Conservation (phyloP, 192 early-diverging fungal species). For the Cetraspora pellucida region DNA sequence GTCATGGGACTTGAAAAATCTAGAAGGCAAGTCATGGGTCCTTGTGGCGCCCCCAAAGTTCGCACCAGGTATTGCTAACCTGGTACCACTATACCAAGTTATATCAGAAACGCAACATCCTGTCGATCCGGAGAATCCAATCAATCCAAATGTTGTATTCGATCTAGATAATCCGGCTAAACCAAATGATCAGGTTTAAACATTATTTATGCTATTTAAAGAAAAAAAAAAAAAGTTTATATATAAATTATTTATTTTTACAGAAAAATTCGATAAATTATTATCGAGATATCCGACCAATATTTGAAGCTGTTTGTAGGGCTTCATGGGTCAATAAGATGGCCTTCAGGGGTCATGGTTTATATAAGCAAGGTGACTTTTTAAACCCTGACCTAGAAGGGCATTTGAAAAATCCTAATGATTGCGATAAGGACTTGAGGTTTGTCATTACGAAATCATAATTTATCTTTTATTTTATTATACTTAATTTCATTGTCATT, state of each 20-base stretch:
- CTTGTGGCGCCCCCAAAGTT: conserved; percentile 29
- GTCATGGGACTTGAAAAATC: not conserved
- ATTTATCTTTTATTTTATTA: conserved; percentile 6
- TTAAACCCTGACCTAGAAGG: conserved; percentile 13
- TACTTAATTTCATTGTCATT: not conserved
- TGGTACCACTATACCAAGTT: conserved; percentile 21
- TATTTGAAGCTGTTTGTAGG: conserved; percentile 19
- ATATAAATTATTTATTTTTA: too few relatives aligned
- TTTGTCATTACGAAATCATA: not conserved
- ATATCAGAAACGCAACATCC: conserved; percentile 24
- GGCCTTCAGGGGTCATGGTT: conserved; percentile 9
- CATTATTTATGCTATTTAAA: too few relatives aligned
- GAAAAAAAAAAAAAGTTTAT: too few relatives aligned
- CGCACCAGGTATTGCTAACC: conserved; percentile 24
- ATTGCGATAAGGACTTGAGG: not conserved
- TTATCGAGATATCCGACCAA: conserved; percentile 29
- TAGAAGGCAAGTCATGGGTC: conserved; percentile 30
- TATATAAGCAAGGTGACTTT: conserved; percentile 11
- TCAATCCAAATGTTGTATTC: too few relatives aligned
- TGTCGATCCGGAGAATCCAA: not conserved
- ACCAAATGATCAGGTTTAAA: too few relatives aligned
- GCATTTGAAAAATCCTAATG: not conserved
- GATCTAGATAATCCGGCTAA: too few relatives aligned
- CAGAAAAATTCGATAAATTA: conserved; percentile 8
- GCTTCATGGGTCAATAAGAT: conserved; percentile 25